Conservation (phyloP, 805 yeast genomes). For the Grigorovia jiainica region DNA sequence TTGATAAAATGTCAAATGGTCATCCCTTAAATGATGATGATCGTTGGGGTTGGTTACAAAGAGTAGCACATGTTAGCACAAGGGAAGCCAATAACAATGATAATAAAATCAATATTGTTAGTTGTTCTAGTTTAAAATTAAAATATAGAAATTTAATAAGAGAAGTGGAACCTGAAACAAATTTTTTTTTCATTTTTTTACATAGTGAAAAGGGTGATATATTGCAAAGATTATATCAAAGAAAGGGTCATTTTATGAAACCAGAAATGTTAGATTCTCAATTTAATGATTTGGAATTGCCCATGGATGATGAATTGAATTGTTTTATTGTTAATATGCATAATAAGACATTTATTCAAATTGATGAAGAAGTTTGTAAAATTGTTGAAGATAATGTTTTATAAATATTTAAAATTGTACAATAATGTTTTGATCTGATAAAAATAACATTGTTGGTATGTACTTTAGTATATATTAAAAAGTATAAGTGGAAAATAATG, state of each 20-base stretch:
- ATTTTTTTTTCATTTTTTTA: constrained; percentile 56
- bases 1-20: constrained; percentile 76
- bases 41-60: constrained; percentile 79
- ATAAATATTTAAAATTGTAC: too few species aligned
- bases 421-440: too few species aligned
- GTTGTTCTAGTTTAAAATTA: constrained; percentile 80
- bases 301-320: constrained; percentile 32
- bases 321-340: constrained; percentile 27
- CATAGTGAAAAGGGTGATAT: constrained; percentile 56
- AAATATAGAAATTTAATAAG: constrained; percentile 59
- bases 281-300: constrained; percentile 64
- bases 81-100: constrained; percentile 27
- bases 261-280: constrained; percentile 76
- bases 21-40: constrained; percentile 82
- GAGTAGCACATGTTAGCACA: constrained; percentile 37
- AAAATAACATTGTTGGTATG: too few species aligned
- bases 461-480: too few species aligned
- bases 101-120: constrained; percentile 39
- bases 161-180: constrained; percentile 24
- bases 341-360: constrained; percentile 14
- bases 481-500: too few species aligned
- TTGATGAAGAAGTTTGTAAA: constrained; percentile 14
- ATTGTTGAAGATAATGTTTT: too few species aligned
- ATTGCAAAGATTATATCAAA: constrained; percentile 45
- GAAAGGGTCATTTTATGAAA: constrained; percentile 83